Percentiles rank a stretch among this genome's conserved stretches.
phyloP scores from a whole-genome alignment of 805 yeast species.

The Diddensiella transvaalensis region DNA sequence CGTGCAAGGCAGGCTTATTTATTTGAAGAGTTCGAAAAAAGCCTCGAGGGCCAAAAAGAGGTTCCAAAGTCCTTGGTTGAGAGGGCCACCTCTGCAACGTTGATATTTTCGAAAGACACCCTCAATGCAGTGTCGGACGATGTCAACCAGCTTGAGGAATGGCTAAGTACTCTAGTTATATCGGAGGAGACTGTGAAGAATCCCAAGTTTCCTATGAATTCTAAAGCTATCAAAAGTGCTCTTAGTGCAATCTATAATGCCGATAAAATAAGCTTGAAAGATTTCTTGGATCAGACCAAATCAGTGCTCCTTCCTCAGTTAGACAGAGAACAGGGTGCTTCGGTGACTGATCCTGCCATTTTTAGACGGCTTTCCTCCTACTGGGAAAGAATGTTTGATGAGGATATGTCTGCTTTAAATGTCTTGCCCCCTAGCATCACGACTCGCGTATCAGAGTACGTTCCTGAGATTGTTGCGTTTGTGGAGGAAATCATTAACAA shows the following conservation, averaged over 20 bases:
- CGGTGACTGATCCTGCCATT: constrained; percentile 78
- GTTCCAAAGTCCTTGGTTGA: constrained; percentile 35
- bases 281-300: constrained; percentile 52
- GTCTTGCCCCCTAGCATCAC: constrained; percentile 82
- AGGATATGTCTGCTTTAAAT: constrained; percentile 80
- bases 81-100: constrained; percentile 44
- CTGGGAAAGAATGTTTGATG: constrained; percentile 84
- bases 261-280: constrained; percentile 27
- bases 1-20: constrained; percentile 89
- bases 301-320: constrained; percentile 72
- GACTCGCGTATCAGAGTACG: constrained; percentile 92
- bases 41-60: constrained; percentile 28
- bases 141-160: constrained; percentile 6
- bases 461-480: constrained; percentile 84
- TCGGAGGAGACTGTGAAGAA: constrained; percentile 48
- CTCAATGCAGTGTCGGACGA: constrained; percentile 11
- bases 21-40: constrained; percentile 55
- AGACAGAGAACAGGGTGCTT: constrained; percentile 68
- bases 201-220: constrained; percentile 88
- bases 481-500: constrained; percentile 70
- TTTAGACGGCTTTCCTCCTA: constrained; percentile 78
- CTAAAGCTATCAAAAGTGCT: constrained; percentile 55
- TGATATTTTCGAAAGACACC: constrained; percentile 46
- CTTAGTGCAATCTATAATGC: constrained; percentile 24
- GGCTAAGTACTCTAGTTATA: constrained; percentile 35